Evolutionary conservation across 2,329 filamentous ascomycete species (phyloP), one percentile per base, ranked within the genome.

Genomic region (Daldinia eschscholtzii): DNA sequence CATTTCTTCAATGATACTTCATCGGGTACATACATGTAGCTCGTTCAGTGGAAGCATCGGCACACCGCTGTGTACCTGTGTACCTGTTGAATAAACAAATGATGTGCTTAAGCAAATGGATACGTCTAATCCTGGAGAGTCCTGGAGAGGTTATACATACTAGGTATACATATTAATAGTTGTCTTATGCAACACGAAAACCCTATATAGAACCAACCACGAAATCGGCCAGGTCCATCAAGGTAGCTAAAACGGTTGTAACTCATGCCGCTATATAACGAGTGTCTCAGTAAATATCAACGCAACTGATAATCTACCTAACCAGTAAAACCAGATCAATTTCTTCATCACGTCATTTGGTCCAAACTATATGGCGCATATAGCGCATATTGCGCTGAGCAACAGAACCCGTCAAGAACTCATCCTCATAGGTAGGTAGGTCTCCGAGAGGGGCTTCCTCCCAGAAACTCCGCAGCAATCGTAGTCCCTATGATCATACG

Each of bases 401-500:
- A 53, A 20, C 6, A 7, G 13, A 50, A 30, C 26, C 13, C 20
- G 30, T 13, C 30, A 53, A 10, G 1, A 13, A 35, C n/a, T 53
- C 30, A 6, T 18, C n/a, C 48, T 35, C 5, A 53, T 30, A 53
- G 48, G 48, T 50, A 48, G 23, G 10, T 6, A 52, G 48, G 9
- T 53, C n/a, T 3, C 48, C 48, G 48, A 35, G 30, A 23, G 48
- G 48, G 48, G 30, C 26, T 12, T 10, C 48, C 13, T 35, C 30
- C 12, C 28, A 35, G 18, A 20, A 13, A 35, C 30, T 30, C 48
- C 48, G 30, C 48, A 12, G 30, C 48, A 53, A 35, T 35, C 48
- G n/a, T 12, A 13, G 30, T 13, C 20, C 26, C n/a, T 48, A 53
- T 53, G 48, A 53, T 53, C 48, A 53, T 35, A 53, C 48, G 28